Conservation (phyloP, 371 early-diverging fungal genomes). For the Blastocladiella emersonii region DNA sequence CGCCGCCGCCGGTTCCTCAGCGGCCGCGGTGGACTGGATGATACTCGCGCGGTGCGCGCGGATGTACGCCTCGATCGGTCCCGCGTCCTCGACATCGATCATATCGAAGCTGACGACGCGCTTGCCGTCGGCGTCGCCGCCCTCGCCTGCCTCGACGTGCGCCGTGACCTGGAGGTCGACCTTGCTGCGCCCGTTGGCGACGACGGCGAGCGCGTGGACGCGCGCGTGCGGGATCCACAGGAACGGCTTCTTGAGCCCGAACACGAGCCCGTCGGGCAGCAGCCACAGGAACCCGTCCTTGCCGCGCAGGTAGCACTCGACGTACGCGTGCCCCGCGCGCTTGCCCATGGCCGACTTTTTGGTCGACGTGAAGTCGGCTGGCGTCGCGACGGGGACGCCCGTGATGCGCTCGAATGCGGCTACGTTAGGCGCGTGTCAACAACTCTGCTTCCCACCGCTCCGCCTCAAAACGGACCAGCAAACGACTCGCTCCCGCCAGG, state of each 20-base stretch:
- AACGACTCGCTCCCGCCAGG: not conserved
- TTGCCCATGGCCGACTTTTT: not conserved
- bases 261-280: not conserved
- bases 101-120: not conserved
- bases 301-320: not conserved
- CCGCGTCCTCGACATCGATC: not conserved
- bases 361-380: not conserved
- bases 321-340: not conserved
- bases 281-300: not conserved
- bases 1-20: no score
- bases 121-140: not conserved
- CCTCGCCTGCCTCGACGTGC: not conserved
- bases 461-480: not conserved
- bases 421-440: no score
- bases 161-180: not conserved
- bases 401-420: not conserved
- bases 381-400: not conserved
- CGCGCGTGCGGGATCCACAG: not conserved
- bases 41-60: no score
- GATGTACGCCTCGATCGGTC: not conserved
- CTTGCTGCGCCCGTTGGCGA: not conserved
- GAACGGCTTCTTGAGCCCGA: not conserved
- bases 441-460: no score
- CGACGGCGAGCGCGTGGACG: not conserved
- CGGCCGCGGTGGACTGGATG: no score